Evolutionary conservation across 148 eudicot genomes (phyloP).

Genomic region (Spergularia marina): DNA sequence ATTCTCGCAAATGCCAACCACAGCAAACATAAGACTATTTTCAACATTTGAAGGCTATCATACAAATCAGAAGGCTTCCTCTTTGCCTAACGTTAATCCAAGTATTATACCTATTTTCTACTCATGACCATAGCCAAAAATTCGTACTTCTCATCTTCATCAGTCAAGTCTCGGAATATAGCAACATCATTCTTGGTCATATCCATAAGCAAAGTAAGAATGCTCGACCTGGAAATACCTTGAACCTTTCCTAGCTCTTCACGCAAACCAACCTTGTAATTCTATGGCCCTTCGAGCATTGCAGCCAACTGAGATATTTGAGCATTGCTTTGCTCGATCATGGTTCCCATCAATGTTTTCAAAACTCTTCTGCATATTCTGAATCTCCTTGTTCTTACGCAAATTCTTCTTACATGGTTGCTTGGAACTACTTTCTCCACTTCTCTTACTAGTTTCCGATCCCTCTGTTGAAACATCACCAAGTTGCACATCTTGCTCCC

Average conservation of each 20-base stretch:
- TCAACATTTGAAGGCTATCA: no score
- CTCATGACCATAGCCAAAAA: background rate
- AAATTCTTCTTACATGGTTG: background rate
- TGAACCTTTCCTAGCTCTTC: conserved; percentile 12
- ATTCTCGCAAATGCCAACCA: no score
- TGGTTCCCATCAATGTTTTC: background rate
- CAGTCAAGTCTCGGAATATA: conserved; percentile 3
- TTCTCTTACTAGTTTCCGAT: no score
- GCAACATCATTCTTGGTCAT: conserved; percentile 10
- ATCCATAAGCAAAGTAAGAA: background rate
- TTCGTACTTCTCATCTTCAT: conserved; percentile 15
- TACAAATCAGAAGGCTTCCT: no score
- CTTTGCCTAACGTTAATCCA: no score
- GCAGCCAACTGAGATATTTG: background rate
- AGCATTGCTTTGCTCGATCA: background rate
- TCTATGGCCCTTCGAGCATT: conserved; percentile 9
- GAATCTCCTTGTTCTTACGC: background rate
- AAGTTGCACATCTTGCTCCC: no score
- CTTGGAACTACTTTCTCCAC: no score
- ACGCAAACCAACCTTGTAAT: conserved; percentile 8
- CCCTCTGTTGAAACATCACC: no score
- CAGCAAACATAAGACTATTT: no score
- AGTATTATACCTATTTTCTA: no score
- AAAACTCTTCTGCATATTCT: background rate
- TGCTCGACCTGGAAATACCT: background rate